phyloP scores from a whole-genome alignment of 2,329 filamentous ascomycete genomes.

The Phyllosticta capitalensis region DNA sequence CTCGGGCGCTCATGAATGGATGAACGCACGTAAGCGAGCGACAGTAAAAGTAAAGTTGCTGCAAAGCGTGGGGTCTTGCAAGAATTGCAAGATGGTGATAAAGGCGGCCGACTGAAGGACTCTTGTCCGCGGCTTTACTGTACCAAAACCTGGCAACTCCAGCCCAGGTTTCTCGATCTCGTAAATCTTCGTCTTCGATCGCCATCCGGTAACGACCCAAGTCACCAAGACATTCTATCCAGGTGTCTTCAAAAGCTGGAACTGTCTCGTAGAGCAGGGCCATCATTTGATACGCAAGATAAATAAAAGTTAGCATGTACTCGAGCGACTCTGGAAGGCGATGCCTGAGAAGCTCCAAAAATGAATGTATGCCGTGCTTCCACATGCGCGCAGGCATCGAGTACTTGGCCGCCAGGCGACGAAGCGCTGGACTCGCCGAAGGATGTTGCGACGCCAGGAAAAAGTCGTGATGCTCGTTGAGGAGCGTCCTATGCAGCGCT shows the following conservation, averaged over 20 bases:
- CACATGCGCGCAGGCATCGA: conserved; percentile 92
- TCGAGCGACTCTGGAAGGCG: conserved; percentile 68
- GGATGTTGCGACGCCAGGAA: conserved; percentile 84
- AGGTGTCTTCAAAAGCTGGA: conserved; percentile 71
- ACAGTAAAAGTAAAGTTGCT: conserved; percentile 63
- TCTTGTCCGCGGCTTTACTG: conserved; percentile 66
- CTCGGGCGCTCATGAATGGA: conserved; percentile 57
- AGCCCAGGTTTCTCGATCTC: conserved; percentile 73
- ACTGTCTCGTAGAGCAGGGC: conserved; percentile 79
- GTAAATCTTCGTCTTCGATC: conserved; percentile 71
- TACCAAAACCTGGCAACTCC: conserved; percentile 78
- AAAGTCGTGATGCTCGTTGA: conserved; percentile 58
- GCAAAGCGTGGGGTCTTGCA: conserved; percentile 57
- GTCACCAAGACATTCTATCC: conserved; percentile 90
- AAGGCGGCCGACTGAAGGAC: conserved; percentile 64
- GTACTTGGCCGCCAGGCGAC: conserved; percentile 66
- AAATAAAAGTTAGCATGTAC: conserved; percentile 87
- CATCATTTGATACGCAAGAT: conserved; percentile 84
- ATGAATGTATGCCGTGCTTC: conserved; percentile 82
- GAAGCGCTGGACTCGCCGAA: conserved; percentile 58
- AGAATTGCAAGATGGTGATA: conserved; percentile 85
- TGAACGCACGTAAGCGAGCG: conserved; percentile 60
- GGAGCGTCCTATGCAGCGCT: conserved; percentile 65
- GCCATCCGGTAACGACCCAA: conserved; percentile 82
- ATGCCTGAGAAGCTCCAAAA: conserved; percentile 59